Evolutionary conservation across 2,329 filamentous ascomycete genomes (phyloP).

Genomic region (Teratosphaeria zuluensis): DNA sequence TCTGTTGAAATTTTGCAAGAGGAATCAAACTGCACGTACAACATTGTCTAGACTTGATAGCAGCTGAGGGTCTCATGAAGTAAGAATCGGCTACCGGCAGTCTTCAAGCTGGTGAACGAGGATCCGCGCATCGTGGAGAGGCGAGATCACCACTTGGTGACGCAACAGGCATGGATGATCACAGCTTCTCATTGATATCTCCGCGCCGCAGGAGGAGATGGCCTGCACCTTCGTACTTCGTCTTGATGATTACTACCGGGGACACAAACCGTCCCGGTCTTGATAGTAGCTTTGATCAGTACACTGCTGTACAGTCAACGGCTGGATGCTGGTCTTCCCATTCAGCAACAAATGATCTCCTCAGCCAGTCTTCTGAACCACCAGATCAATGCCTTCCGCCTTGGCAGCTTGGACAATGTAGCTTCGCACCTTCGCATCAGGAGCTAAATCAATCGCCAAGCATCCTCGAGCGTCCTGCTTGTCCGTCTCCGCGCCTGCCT

Average conservation of each 20-base stretch:
- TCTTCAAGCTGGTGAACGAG: background rate
- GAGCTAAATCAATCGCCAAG: slow-evolving; percentile 70
- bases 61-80: background rate
- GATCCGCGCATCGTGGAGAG: background rate
- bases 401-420: slow-evolving; percentile 73
- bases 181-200: background rate
- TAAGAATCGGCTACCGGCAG: background rate
- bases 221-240: background rate
- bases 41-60: background rate
- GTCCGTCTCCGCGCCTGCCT: slow-evolving; percentile 71
- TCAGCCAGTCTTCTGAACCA: background rate
- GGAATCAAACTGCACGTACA: background rate
- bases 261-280: background rate
- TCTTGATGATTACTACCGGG: no score
- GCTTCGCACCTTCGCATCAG: slow-evolving; percentile 68
- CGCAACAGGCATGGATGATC: background rate
- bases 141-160: background rate
- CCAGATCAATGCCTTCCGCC: slow-evolving; percentile 66
- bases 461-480: slow-evolving; percentile 64
- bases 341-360: background rate
- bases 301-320: background rate
- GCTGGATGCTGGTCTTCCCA: background rate
- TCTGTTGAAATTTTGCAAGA: background rate
- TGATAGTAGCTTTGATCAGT: background rate
- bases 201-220: background rate